phyloP scores from a whole-genome alignment of 2,329 filamentous ascomycete species.

The Lachnellula subtilissima region DNA sequence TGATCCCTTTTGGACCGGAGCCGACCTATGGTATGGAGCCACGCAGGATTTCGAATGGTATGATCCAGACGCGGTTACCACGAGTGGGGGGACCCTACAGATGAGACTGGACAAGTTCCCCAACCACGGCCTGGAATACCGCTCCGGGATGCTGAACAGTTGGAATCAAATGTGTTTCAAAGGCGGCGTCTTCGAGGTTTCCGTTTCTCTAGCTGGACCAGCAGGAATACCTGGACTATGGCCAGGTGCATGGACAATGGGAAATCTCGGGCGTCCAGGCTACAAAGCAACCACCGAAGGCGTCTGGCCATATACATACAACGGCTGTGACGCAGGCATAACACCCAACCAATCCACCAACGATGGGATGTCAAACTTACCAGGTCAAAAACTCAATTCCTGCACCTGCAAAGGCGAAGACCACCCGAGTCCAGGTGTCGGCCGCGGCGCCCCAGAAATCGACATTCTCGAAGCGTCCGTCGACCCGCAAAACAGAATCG shows the following conservation, averaged over 20 bases:
- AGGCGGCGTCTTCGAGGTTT: conserved; percentile 48
- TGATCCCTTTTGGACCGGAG: conserved; percentile 49
- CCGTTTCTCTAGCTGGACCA: conserved; percentile 47
- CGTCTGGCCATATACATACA: conserved; percentile 51
- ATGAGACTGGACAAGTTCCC: conserved; percentile 41
- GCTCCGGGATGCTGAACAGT: conserved; percentile 47
- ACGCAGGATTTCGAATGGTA: conserved; percentile 40
- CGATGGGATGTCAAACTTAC: conserved; percentile 60
- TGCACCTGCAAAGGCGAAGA: conserved; percentile 61
- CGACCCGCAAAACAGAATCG: conserved; percentile 33
- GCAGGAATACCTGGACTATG: conserved; percentile 44
- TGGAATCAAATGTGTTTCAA: conserved; percentile 53
- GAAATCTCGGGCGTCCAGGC: conserved; percentile 48
- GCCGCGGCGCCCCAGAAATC: conserved; percentile 64
- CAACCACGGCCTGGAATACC: conserved; percentile 42
- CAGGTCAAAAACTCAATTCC: conserved; percentile 63
- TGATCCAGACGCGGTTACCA: conserved; percentile 44
- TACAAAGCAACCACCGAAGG: conserved; percentile 49
- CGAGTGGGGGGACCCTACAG: conserved; percentile 41
- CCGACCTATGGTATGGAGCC: conserved; percentile 52
- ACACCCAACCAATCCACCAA: conserved; percentile 64
- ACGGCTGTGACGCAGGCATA: conserved; percentile 56
- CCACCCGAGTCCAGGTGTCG: conserved; percentile 60
- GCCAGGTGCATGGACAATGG: conserved; percentile 51
- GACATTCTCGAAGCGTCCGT: conserved; percentile 62